phyloP scores from a whole-genome alignment of 2,329 filamentous ascomycete species.

The Arthrobotrys musiformis region DNA sequence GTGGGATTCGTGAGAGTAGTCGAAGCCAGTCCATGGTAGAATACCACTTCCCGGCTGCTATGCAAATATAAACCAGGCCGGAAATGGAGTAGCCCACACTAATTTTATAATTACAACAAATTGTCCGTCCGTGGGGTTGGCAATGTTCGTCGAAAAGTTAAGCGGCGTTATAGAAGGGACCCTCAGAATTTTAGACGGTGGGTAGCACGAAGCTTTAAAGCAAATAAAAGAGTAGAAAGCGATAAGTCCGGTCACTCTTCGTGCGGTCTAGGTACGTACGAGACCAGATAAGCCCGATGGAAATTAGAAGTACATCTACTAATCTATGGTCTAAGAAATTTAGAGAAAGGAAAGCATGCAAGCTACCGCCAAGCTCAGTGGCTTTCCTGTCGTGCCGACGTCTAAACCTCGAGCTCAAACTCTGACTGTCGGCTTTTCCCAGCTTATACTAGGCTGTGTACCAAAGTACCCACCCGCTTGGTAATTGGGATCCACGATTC shows the following conservation, averaged over 20 bases:
- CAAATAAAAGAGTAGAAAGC: background rate
- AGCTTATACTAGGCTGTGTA: background rate
- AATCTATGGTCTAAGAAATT: background rate
- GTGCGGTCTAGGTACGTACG: too few species aligned
- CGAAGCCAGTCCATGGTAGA: conserved; percentile 23
- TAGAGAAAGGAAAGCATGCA: background rate
- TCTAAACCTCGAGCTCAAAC: background rate
- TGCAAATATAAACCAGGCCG: background rate
- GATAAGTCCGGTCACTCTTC: too few species aligned
- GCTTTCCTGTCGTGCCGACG: background rate
- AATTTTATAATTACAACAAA: background rate
- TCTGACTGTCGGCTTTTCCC: conserved; percentile 10
- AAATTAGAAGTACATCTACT: background rate
- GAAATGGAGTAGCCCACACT: background rate
- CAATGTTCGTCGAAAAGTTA: background rate
- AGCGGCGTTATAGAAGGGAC: background rate
- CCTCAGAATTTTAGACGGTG: background rate
- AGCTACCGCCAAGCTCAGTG: conserved; percentile 9
- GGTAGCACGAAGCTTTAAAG: conserved; percentile 14
- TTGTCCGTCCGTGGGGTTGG: background rate
- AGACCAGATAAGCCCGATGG: background rate
- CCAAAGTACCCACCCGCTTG: conserved; percentile 40
- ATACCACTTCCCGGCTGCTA: background rate
- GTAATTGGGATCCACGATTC: conserved; percentile 31
- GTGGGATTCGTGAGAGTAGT: conserved; percentile 6